Evolutionary conservation across 495 filamentous ascomycete genomes (phyloP), one percentile per base, ranked within the genome.

Genomic region (Lasiosphaeris hirsuta): DNA sequence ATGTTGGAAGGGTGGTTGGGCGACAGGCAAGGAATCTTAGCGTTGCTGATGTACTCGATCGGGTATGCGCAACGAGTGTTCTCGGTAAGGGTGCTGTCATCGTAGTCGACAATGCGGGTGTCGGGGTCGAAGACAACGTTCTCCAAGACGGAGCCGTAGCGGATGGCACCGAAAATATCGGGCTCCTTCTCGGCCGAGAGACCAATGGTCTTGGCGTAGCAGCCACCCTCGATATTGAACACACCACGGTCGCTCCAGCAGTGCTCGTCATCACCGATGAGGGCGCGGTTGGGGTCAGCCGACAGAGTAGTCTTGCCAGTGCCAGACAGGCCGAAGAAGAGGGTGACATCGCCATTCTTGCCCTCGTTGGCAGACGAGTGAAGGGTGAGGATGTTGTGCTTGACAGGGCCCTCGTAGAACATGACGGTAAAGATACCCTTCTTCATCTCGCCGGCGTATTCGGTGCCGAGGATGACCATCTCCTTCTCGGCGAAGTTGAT

Each of bases 361-460:
- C 92, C 92, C 81, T 96, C 85, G 77, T 96, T 96, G 88, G 92
- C 92, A 18, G 92, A 96, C 15, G 92, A 96, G 84, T 96, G 94
- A 51, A 98, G 86, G 48, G 94, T 98, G 47, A 98, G 81, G 61
- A 98, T 92, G 75, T 97, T 96, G 84, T 98, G 94, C 84, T 96
- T 97, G 59, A 98, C 88, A 52, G 94, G 94, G 89, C 97, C 97
- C 81, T 98, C 94, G 81, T 97, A 98, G 83, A 97, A 98, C 65
- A 98, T 83, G 58, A 98, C 90, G 50, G 94, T 98, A 84, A 98
- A 97, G 76, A 98, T 82, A 72, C 94, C 95, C 86, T 97, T 97
- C 86, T 97, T 98, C 94, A 98, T 98, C 84, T 97, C 93, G 67
- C 94, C 94, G 58, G 94, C 94, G 71, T 98, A 98, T 82, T 98